Conservation (phyloP, 495 filamentous ascomycete genomes). For the Penicillium longicatenatum region DNA sequence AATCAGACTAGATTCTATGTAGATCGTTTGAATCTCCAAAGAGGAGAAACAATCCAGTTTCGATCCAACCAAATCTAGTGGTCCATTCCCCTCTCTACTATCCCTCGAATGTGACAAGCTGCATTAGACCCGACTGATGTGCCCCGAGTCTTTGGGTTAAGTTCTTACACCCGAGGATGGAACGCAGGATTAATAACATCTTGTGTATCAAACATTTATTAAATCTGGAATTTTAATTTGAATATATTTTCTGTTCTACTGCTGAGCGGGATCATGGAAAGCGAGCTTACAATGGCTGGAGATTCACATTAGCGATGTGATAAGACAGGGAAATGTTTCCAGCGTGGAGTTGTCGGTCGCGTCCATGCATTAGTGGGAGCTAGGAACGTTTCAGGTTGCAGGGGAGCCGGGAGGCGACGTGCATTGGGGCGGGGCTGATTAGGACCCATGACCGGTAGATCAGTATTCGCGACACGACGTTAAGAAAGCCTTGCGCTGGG, state of each 20-base stretch:
- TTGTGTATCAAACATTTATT: not conserved
- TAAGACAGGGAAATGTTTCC: not conserved
- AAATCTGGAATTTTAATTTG: not conserved
- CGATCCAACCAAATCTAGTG: slow-evolving; percentile 5
- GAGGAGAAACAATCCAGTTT: not conserved
- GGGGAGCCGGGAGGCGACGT: slow-evolving; percentile 7
- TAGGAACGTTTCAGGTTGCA: slow-evolving; percentile 23
- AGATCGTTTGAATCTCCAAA: slow-evolving; percentile 2
- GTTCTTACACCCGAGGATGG: slow-evolving; percentile 18
- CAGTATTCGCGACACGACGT: slow-evolving; percentile 8
- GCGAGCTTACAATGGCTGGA: not conserved
- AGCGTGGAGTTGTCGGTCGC: slow-evolving; percentile 8
- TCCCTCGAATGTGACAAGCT: slow-evolving; percentile 18
- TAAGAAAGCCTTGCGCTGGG: slow-evolving; percentile 6
- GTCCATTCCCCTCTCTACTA: slow-evolving; percentile 6
- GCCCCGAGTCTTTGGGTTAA: slow-evolving; percentile 16
- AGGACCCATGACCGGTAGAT: slow-evolving; percentile 20
- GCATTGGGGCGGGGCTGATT: slow-evolving; percentile 9
- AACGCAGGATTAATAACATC: slow-evolving; percentile 8
- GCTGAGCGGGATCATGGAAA: not conserved
- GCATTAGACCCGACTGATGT: not conserved
- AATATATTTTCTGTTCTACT: no score
- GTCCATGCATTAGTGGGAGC: slow-evolving; percentile 17
- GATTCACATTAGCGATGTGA: not conserved
- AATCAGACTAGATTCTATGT: slow-evolving; percentile 4